Evolutionary conservation across 371 early-diverging fungal genomes (phyloP).

Genomic region (Neoconidiobolus thromboides): DNA sequence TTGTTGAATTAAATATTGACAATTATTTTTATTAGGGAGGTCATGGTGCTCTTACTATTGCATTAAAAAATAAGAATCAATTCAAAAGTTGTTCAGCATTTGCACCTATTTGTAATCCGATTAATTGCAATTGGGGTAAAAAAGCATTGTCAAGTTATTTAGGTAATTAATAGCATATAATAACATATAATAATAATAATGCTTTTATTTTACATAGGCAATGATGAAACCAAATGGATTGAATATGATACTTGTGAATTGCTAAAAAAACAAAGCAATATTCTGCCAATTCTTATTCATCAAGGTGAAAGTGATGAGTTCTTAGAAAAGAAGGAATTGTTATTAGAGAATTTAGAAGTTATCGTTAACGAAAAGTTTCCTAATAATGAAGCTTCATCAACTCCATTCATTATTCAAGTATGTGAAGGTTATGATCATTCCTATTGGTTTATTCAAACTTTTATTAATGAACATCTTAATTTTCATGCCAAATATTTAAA

Average conservation of each 20-base stretch:
- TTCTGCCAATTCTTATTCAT: not conserved
- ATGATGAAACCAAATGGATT: constrained; percentile 27
- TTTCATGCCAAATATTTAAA: constrained; percentile 28
- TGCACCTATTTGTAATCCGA: constrained; percentile 57
- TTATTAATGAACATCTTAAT: constrained; percentile 49
- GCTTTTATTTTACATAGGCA: constrained; percentile 30
- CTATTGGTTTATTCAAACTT: constrained; percentile 56
- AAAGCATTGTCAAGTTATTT: constrained; percentile 60
- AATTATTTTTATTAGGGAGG: constrained; percentile 31
- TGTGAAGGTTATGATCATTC: constrained; percentile 49
- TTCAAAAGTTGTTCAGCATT: constrained; percentile 41
- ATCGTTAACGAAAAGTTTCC: constrained; percentile 5
- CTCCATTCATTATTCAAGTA: constrained; percentile 29
- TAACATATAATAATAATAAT: too few species aligned
- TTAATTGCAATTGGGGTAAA: constrained; percentile 49
- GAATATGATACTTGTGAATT: constrained; percentile 53
- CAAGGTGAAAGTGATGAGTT: constrained; percentile 1
- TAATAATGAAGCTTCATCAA: not conserved
- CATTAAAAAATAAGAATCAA: constrained; percentile 30
- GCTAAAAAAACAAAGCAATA: constrained; percentile 8
- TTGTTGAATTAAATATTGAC: not conserved
- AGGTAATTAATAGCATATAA: constrained; percentile 13
- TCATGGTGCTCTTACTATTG: constrained; percentile 59
- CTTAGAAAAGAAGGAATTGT: not conserved
- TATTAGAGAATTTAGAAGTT: not conserved